Evolutionary conservation across 306 rosid species (phyloP).

Genomic region (Amphicarpaea edgeworthii): DNA sequence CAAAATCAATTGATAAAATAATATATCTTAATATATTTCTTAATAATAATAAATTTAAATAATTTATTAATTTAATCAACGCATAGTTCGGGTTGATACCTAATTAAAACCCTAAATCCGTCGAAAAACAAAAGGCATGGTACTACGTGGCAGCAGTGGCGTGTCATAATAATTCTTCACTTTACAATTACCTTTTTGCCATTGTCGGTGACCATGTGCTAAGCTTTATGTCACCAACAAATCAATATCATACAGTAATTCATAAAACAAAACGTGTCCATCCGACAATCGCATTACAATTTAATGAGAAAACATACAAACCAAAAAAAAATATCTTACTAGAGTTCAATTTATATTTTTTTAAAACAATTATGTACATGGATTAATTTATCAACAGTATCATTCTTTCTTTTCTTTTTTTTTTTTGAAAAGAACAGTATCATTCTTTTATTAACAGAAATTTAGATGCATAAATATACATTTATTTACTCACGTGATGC

Average conservation of each 20-base stretch:
- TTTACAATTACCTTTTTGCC: slow-evolving; percentile 25
- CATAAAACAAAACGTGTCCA: neutral
- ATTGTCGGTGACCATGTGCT: slow-evolving; percentile 27
- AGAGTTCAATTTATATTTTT: neutral
- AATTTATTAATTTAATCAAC: no score
- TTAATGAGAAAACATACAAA: neutral
- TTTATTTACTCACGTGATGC: neutral
- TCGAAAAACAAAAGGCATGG: neutral
- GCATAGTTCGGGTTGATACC: no score
- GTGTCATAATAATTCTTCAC: neutral
- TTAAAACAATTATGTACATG: neutral
- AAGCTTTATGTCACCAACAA: neutral
- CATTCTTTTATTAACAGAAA: neutral
- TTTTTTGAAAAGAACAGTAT: no score
- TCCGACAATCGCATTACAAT: neutral
- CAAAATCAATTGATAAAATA: no score
- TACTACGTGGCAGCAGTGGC: neutral
- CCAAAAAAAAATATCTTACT: neutral
- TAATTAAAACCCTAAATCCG: neutral
- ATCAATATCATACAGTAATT: neutral
- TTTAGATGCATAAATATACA: neutral
- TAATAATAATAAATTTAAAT: no score
- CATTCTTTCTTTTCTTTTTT: no score
- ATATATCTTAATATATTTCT: no score
- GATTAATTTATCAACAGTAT: neutral